Evolutionary conservation across 768 basidiomycete species (phyloP).

Genomic region (Rhizopogon vesiculosus): DNA sequence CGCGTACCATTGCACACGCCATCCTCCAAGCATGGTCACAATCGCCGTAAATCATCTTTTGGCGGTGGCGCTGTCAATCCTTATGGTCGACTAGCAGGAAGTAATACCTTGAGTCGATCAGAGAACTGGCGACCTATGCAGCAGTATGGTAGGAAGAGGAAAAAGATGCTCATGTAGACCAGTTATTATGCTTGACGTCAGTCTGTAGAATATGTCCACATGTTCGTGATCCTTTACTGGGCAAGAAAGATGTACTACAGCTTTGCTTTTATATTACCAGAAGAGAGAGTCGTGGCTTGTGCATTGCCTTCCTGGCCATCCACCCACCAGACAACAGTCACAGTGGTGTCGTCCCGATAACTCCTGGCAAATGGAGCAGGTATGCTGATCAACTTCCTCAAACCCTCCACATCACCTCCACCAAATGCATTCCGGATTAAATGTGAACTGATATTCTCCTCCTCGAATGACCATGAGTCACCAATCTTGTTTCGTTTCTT

Average conservation of each 20-base stretch:
- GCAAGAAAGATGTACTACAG: constrained; percentile 31
- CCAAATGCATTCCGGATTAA: constrained; percentile 90
- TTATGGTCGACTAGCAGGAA: constrained; percentile 28
- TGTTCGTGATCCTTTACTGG: neutral
- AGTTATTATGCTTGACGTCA: constrained; percentile 7
- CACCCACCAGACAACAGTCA: constrained; percentile 85
- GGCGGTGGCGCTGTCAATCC: constrained; percentile 29
- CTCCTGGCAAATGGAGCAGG: constrained; percentile 75
- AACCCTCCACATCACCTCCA: constrained; percentile 58
- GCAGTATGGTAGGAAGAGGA: constrained; percentile 29
- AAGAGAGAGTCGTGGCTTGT: constrained; percentile 27
- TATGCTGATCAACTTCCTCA: constrained; percentile 70
- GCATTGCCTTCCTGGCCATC: constrained; percentile 47
- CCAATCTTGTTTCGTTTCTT: constrained; percentile 30
- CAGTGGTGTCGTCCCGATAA: constrained; percentile 81
- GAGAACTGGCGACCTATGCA: constrained; percentile 14
- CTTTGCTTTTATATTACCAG: constrained; percentile 39
- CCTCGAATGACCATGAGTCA: constrained; percentile 73
- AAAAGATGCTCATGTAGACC: constrained; percentile 31
- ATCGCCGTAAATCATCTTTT: constrained; percentile 24
- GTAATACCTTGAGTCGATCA: constrained; percentile 27
- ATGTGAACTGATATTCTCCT: constrained; percentile 76
- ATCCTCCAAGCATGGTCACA: constrained; percentile 20
- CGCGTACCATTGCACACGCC: constrained; percentile 16
- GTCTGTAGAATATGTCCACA: neutral